Evolutionary conservation across 2,329 filamentous ascomycete genomes (phyloP).

Genomic region (Talaromyces sp.): DNA sequence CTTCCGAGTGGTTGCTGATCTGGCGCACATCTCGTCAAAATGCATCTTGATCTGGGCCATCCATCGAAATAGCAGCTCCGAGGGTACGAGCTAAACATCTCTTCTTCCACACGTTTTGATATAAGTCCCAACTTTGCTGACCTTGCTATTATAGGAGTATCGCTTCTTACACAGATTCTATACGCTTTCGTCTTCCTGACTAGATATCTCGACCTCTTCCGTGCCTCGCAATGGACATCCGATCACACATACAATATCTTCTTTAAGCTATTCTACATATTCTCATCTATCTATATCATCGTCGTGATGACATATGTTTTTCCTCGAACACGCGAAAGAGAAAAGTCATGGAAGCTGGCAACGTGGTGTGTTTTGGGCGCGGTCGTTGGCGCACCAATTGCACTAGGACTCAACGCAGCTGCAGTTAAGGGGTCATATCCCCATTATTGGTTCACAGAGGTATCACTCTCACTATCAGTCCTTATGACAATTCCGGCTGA

Average conservation of each 20-base stretch:
- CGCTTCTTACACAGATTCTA: conserved; percentile 80
- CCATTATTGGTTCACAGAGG: conserved; percentile 38
- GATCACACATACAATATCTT: conserved; percentile 64
- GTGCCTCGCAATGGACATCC: conserved; percentile 26
- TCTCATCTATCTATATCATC: conserved; percentile 80
- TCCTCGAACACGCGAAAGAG: conserved; percentile 81
- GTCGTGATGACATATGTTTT: conserved; percentile 82
- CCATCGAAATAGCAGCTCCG: conserved; percentile 79
- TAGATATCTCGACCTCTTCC: conserved; percentile 80
- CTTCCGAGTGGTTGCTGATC: conserved; percentile 76
- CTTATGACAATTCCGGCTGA: background rate
- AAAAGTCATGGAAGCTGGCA: conserved; percentile 91
- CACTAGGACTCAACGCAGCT: conserved; percentile 60
- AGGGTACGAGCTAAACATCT: conserved; percentile 53
- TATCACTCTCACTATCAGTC: conserved; percentile 20
- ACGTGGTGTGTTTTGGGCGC: conserved; percentile 64
- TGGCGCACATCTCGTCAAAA: conserved; percentile 82
- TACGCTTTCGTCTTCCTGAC: conserved; percentile 83
- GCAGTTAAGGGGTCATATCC: conserved; percentile 46
- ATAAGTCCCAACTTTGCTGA: conserved; percentile 7
- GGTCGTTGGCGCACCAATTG: conserved; percentile 65
- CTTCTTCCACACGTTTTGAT: background rate
- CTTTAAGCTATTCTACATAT: conserved; percentile 86
- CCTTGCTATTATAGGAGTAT: conserved; percentile 60
- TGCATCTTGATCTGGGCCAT: conserved; percentile 87